Conservation (phyloP, 2,329 filamentous ascomycete genomes). For the Penicillium sumatraense region DNA sequence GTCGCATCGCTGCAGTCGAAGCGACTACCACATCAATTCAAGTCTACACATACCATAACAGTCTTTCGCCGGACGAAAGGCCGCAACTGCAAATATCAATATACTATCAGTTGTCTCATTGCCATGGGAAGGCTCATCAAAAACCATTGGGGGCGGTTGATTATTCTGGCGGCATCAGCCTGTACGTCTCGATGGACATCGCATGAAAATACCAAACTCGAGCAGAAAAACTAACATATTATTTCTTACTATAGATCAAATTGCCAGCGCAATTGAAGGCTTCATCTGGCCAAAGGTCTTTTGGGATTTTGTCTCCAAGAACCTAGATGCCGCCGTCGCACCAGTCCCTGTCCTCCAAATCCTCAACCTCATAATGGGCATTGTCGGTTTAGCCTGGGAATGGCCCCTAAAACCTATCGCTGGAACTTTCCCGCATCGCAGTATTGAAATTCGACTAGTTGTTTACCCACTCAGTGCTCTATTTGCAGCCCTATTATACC, state of each 20-base stretch:
- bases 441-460: constrained; percentile 82
- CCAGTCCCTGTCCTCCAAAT: constrained; percentile 88
- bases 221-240: constrained; percentile 1
- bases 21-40: background rate
- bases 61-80: constrained; percentile 36
- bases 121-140: constrained; percentile 97
- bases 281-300: constrained; percentile 99
- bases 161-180: constrained; percentile 80
- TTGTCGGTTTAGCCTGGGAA: constrained; percentile 82
- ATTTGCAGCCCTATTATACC: constrained; percentile 79
- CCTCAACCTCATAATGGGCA: constrained; percentile 81
- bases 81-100: background rate
- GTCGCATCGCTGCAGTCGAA: background rate
- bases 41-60: background rate
- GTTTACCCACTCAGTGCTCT: constrained; percentile 80
- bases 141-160: constrained; percentile 97
- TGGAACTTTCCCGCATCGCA: constrained; percentile 78
- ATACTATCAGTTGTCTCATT: constrained; percentile 5
- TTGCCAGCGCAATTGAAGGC: constrained; percentile 78
- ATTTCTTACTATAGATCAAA: constrained; percentile 68
- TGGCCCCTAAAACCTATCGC: constrained; percentile 84
- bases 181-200: constrained; percentile 59
- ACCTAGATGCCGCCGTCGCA: constrained; percentile 82
- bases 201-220: background rate
- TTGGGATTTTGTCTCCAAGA: constrained; percentile 94